These are phyloP conservation scores for Ampelomyces quisqualis DNA, from an alignment of 2,329 filamentous ascomycete species.

Conservation along the genomic window DNA sequence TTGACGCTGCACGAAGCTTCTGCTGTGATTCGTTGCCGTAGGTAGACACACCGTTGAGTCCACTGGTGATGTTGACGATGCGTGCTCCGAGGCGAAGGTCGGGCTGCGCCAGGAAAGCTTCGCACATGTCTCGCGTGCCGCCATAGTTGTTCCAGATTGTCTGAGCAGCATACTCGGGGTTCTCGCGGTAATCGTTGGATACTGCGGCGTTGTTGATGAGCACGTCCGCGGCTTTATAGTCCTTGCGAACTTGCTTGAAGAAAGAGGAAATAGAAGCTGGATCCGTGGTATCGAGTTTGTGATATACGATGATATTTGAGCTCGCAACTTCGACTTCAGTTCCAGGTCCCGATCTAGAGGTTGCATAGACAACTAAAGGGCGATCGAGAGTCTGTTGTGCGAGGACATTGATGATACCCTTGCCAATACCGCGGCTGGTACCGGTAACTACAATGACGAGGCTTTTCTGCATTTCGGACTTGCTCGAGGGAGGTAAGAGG, in stretches of 20 bases:
- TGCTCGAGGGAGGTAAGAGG: too few relatives aligned
- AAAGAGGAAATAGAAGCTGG: constrained; percentile 17
- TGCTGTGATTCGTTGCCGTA: constrained; percentile 5
- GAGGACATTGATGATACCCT: constrained; percentile 23
- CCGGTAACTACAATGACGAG: constrained; percentile 26
- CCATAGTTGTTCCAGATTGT: constrained; percentile 19
- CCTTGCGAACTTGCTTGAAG: constrained; percentile 4
- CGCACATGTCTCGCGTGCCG: constrained; percentile 21
- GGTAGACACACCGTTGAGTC: constrained; percentile 9
- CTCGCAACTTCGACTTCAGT: constrained; percentile 6
- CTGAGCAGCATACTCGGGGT: constrained; percentile 7
- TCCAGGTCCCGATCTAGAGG: constrained; percentile 19
- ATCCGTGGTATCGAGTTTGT: constrained; percentile 17
- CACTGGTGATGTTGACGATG: constrained; percentile 22
- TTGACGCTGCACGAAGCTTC: constrained; percentile 1
- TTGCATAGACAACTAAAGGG: constrained; percentile 21
- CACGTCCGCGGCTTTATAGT: constrained; percentile 14
- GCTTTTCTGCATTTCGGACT: constrained; percentile 18
- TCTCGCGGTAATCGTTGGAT: constrained; percentile 18
- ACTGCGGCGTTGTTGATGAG: constrained; percentile 29
- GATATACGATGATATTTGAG: constrained; percentile 15
- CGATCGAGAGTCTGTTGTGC: constrained; percentile 13
- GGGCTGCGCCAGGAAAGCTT: constrained; percentile 11
- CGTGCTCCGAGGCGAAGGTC: constrained; percentile 9
- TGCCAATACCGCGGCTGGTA: constrained; percentile 24